A percentile compares a stretch with the other conserved stretches of the same genome.
Evolutionary conservation across 2,329 filamentous ascomycete genomes (phyloP).

Genomic region (Massarina eburnea): DNA sequence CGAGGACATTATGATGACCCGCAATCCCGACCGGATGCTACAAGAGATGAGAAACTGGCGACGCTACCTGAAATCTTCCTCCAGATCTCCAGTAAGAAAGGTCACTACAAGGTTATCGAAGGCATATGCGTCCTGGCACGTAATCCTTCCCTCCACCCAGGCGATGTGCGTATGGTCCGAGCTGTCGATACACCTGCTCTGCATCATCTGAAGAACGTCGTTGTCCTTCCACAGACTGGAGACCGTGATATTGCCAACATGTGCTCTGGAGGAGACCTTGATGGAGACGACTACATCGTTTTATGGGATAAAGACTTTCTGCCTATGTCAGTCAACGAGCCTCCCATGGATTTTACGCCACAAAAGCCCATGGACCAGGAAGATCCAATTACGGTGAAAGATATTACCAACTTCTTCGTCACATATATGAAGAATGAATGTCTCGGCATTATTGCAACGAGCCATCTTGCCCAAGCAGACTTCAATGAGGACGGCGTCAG

Average conservation of each 20-base stretch:
- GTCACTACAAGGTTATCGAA: slow-evolving; percentile 65
- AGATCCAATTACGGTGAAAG: slow-evolving; percentile 67
- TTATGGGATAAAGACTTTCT: slow-evolving; percentile 83
- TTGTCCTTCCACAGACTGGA: slow-evolving; percentile 82
- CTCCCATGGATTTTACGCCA: slow-evolving; percentile 75
- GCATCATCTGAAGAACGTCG: slow-evolving; percentile 76
- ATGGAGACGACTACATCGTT: slow-evolving; percentile 93
- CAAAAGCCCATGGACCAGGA: slow-evolving; percentile 59
- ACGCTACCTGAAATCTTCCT: slow-evolving; percentile 83
- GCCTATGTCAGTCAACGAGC: slow-evolving; percentile 63
- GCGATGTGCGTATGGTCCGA: slow-evolving; percentile 84
- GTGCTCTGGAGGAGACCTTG: slow-evolving; percentile 93
- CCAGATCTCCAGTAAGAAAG: slow-evolving; percentile 66
- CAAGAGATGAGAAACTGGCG: slow-evolving; percentile 43
- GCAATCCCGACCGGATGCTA: slow-evolving; percentile 47
- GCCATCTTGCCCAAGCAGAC: slow-evolving; percentile 81
- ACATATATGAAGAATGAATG: slow-evolving; percentile 90
- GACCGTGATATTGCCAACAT: slow-evolving; percentile 87
- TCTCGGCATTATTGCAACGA: slow-evolving; percentile 75
- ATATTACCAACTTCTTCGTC: slow-evolving; percentile 85
- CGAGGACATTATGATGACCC: slow-evolving; percentile 66
- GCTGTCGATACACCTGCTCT: slow-evolving; percentile 77
- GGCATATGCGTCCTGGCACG: slow-evolving; percentile 83
- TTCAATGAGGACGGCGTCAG: slow-evolving; percentile 62
- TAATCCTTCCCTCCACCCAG: slow-evolving; percentile 91